Conservation (phyloP, 1,284 basidiomycete genomes). For the Trametes versicolor region DNA sequence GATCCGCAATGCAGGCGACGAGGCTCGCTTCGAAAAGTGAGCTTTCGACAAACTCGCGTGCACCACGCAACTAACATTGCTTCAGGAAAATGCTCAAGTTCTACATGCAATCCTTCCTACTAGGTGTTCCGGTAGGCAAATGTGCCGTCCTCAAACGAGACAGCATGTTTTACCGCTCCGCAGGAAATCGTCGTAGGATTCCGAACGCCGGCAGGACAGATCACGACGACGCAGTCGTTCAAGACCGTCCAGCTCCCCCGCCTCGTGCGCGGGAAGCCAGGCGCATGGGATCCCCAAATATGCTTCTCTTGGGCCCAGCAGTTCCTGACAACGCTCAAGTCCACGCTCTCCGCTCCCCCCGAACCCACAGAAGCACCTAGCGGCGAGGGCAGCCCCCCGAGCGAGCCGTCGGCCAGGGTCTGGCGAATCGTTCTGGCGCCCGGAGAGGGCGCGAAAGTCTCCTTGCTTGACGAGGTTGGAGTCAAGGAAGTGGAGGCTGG, state of each 20-base stretch:
- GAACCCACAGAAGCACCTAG: slow-evolving; percentile 21
- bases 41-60: slow-evolving; percentile 30
- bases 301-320: slow-evolving; percentile 80
- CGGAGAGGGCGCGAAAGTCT: slow-evolving; percentile 57
- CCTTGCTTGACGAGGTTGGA: slow-evolving; percentile 54
- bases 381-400: slow-evolving; percentile 5
- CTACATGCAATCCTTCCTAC: slow-evolving; percentile 94
- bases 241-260: slow-evolving; percentile 78
- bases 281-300: slow-evolving; percentile 80
- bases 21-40: slow-evolving; percentile 85
- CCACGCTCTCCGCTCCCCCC: slow-evolving; percentile 38
- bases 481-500: slow-evolving; percentile 67
- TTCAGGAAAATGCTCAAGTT: slow-evolving; percentile 90
- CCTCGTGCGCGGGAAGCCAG: slow-evolving; percentile 76
- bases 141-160: background rate
- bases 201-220: slow-evolving; percentile 78
- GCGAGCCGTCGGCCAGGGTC: slow-evolving; percentile 46
- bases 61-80: background rate
- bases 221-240: slow-evolving; percentile 73
- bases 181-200: slow-evolving; percentile 94
- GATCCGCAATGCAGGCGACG: slow-evolving; percentile 77
- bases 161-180: background rate
- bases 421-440: slow-evolving; percentile 78
- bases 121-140: slow-evolving; percentile 84
- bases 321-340: slow-evolving; percentile 68